phyloP scores from a whole-genome alignment of 495 filamentous ascomycete species.

The Podospora didyma region DNA sequence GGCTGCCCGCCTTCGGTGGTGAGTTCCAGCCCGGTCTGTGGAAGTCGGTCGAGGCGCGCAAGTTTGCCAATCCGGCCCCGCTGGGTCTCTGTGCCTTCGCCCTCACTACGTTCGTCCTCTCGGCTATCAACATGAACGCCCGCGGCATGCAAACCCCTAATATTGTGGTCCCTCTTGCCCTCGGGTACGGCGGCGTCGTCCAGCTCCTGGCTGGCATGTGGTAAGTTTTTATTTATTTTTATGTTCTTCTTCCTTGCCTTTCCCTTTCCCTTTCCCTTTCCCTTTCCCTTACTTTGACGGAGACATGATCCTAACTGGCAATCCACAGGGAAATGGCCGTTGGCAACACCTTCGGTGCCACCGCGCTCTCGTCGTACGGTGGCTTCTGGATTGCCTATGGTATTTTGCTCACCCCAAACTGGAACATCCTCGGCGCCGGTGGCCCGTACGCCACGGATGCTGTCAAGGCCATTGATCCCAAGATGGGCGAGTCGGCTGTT shows the following conservation, averaged over 20 bases:
- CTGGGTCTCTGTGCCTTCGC: slow-evolving; percentile 88
- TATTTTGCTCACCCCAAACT: slow-evolving; percentile 75
- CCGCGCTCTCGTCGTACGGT: slow-evolving; percentile 92
- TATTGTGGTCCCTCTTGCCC: slow-evolving; percentile 67
- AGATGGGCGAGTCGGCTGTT: slow-evolving; percentile 56
- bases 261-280: too few relatives aligned
- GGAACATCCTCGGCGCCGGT: slow-evolving; percentile 57
- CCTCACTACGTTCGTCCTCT: slow-evolving; percentile 91
- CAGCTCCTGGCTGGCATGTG: slow-evolving; percentile 97
- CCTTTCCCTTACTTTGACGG: too few relatives aligned
- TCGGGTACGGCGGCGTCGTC: slow-evolving; percentile 82
- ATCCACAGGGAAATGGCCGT: slow-evolving; percentile 88
- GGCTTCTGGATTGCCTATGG: slow-evolving; percentile 95
- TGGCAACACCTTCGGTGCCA: slow-evolving; percentile 97
- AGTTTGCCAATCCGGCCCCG: slow-evolving; percentile 85
- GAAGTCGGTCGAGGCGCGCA: slow-evolving; percentile 67
- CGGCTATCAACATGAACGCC: slow-evolving; percentile 73
- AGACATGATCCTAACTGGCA: background rate
- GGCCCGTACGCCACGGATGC: slow-evolving; percentile 36
- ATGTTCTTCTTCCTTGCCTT: too few relatives aligned
- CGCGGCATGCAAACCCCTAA: slow-evolving; percentile 57
- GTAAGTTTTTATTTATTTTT: too few relatives aligned
- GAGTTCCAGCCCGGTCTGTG: slow-evolving; percentile 95
- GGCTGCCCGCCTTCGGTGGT: slow-evolving; percentile 84
- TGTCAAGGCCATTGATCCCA: slow-evolving; percentile 28